These are phyloP conservation scores for Panaeolus cyanescens DNA, from an alignment of 768 basidiomycete species.

Conservation along the genomic window DNA sequence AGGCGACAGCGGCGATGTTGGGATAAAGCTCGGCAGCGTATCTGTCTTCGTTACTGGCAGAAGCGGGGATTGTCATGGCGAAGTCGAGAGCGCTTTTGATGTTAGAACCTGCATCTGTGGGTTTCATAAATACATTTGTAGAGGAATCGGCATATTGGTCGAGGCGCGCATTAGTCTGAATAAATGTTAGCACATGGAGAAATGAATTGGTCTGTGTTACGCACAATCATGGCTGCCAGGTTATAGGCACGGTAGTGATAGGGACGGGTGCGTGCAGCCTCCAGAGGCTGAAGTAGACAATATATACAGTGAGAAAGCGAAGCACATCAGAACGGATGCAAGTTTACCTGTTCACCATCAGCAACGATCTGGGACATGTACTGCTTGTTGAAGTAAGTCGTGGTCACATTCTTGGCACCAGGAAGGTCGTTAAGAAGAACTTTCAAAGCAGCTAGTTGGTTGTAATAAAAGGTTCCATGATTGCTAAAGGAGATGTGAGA, in stretches of 20 bases:
- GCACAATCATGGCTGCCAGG: slow-evolving; percentile 66
- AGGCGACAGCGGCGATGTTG: slow-evolving; percentile 55
- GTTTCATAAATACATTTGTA: slow-evolving; percentile 45
- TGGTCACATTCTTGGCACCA: slow-evolving; percentile 48
- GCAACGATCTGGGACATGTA: slow-evolving; percentile 56
- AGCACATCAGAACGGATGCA: neutral
- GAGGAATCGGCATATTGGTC: slow-evolving; percentile 46
- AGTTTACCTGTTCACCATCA: slow-evolving; percentile 45
- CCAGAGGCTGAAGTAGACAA: slow-evolving; percentile 45
- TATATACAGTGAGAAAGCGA: neutral
- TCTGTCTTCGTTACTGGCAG: slow-evolving; percentile 27
- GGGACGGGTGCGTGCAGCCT: slow-evolving; percentile 60
- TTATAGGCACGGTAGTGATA: slow-evolving; percentile 74
- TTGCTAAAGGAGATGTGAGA: slow-evolving; percentile 41
- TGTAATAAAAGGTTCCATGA: slow-evolving; percentile 66
- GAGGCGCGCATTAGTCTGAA: slow-evolving; percentile 58
- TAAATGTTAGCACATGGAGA: neutral
- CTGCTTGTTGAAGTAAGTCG: slow-evolving; percentile 50
- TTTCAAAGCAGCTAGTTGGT: slow-evolving; percentile 59
- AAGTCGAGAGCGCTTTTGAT: slow-evolving; percentile 63
- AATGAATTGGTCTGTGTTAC: slow-evolving; percentile 16
- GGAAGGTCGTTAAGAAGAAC: slow-evolving; percentile 50
- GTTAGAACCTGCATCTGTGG: slow-evolving; percentile 38
- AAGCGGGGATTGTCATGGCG: slow-evolving; percentile 47
- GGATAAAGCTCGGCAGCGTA: slow-evolving; percentile 55